phyloP scores from a whole-genome alignment of 2,329 filamentous ascomycete genomes.

The Purpureocillium lavendulum region DNA sequence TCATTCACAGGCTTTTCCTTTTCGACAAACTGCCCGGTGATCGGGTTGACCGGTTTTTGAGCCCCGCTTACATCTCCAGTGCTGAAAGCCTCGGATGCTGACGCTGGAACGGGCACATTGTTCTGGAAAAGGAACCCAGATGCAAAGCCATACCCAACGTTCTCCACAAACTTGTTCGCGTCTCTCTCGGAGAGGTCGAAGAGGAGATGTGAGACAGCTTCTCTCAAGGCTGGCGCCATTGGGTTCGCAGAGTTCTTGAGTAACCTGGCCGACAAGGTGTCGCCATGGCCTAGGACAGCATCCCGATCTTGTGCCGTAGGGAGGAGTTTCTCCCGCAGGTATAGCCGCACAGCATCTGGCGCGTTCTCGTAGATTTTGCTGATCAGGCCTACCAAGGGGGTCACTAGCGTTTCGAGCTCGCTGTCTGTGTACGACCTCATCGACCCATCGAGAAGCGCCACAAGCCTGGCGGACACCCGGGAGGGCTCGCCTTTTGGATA shows the following conservation, averaged over 20 bases:
- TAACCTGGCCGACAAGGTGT: constrained; percentile 66
- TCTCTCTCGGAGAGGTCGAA: constrained; percentile 84
- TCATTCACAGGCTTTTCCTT: constrained; percentile 50
- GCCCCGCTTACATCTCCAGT: constrained; percentile 17
- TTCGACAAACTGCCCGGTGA: constrained; percentile 77
- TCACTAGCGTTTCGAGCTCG: constrained; percentile 64
- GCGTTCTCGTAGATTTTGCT: constrained; percentile 63
- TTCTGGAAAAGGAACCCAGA: constrained; percentile 83
- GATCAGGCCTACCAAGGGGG: constrained; percentile 68
- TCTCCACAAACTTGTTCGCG: constrained; percentile 71
- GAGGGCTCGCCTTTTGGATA: constrained; percentile 58
- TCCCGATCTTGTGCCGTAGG: constrained; percentile 71
- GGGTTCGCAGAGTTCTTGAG: constrained; percentile 72
- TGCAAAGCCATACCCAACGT: constrained; percentile 91
- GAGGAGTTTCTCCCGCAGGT: constrained; percentile 60
- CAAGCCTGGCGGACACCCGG: constrained; percentile 53
- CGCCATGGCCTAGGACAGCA: constrained; percentile 66
- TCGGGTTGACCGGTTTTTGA: constrained; percentile 58
- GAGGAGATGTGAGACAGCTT: constrained; percentile 68
- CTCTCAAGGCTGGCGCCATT: constrained; percentile 60
- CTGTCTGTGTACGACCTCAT: constrained; percentile 54
- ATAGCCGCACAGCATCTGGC: constrained; percentile 48
- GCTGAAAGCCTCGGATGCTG: constrained; percentile 41
- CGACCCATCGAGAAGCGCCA: constrained; percentile 61
- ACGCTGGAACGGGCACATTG: constrained; percentile 68